A percentile compares a stretch with the other conserved stretches of the same genome.
Conservation (phyloP, 2,329 filamentous ascomycete genomes). For the Hypoxylon sp. region DNA sequence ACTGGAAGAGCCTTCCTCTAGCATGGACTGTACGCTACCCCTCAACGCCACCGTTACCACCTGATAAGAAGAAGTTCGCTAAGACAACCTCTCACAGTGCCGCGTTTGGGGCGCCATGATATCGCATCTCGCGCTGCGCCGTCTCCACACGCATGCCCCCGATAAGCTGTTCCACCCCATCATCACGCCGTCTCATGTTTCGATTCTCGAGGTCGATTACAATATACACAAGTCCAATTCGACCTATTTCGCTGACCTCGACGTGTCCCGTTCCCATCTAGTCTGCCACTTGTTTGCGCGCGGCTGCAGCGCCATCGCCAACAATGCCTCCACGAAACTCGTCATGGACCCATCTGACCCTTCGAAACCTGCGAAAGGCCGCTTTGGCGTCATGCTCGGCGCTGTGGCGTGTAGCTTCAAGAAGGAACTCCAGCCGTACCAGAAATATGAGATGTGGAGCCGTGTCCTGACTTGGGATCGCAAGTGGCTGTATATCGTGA, state of each 20-base stretch:
- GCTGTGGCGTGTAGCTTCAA: slow-evolving; percentile 81
- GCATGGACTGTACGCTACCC: slow-evolving; percentile 76
- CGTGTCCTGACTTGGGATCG: slow-evolving; percentile 80
- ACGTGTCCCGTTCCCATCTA: slow-evolving; percentile 84
- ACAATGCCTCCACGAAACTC: slow-evolving; percentile 64
- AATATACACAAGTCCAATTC: slow-evolving; percentile 86
- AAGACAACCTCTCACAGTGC: slow-evolving; percentile 56
- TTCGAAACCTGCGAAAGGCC: slow-evolving; percentile 62
- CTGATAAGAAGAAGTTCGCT: slow-evolving; percentile 5
- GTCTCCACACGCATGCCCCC: slow-evolving; percentile 64
- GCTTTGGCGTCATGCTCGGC: slow-evolving; percentile 75
- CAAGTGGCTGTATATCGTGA: slow-evolving; percentile 85
- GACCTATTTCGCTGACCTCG: slow-evolving; percentile 90
- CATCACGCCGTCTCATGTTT: slow-evolving; percentile 74
- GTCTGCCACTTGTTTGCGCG: slow-evolving; percentile 76
- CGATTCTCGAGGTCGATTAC: slow-evolving; percentile 85
- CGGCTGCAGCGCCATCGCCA: slow-evolving; percentile 65
- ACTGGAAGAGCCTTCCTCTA: slow-evolving; percentile 80
- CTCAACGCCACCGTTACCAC: neutral
- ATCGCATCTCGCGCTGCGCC: slow-evolving; percentile 65
- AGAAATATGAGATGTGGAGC: slow-evolving; percentile 80
- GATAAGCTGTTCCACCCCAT: slow-evolving; percentile 80
- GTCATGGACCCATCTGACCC: slow-evolving; percentile 64
- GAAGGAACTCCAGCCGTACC: slow-evolving; percentile 77
- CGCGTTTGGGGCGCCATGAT: slow-evolving; percentile 71